Conservation (phyloP, 306 rosid species). For the Vigna radiata region DNA sequence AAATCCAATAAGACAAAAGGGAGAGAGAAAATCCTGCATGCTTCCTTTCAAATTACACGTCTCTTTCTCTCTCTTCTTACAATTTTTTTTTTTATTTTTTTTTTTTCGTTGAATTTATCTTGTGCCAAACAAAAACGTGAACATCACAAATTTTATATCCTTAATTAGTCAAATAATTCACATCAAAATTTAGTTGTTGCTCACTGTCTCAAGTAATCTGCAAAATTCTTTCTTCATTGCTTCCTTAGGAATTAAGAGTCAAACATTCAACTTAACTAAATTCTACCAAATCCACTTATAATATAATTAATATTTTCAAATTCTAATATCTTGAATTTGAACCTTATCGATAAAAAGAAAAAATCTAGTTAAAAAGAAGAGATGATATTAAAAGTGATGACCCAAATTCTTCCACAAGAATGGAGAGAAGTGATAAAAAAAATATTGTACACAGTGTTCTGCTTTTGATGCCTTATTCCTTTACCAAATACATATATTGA, state of each 20-base stretch:
- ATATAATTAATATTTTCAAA: no score
- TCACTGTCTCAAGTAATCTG: conserved; percentile 5
- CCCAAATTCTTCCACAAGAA: no score
- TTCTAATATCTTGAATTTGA: no score
- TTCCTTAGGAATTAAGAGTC: conserved; percentile 62
- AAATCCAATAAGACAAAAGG: conserved; percentile 42
- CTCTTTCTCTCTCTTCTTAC: conserved; percentile 28
- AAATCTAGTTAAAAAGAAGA: no score
- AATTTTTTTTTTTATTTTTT: neutral
- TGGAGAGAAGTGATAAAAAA: neutral
- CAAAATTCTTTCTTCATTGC: conserved; percentile 14
- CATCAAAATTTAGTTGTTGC: conserved; percentile 31
- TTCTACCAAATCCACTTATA: no score
- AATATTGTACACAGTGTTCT: conserved; percentile 58
- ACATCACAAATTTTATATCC: conserved; percentile 30
- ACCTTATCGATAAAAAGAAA: no score
- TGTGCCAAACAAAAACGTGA: conserved; percentile 34
- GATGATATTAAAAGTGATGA: no score
- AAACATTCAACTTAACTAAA: neutral
- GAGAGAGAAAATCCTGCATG: conserved; percentile 7
- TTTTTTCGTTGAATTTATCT: conserved; percentile 21
- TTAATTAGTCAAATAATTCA: neutral
- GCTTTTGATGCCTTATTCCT: conserved; percentile 47
- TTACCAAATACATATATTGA: conserved; percentile 19
- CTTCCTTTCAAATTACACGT: conserved; percentile 29